Conservation (phyloP, 768 basidiomycete species). For the Pholiota microspora region DNA sequence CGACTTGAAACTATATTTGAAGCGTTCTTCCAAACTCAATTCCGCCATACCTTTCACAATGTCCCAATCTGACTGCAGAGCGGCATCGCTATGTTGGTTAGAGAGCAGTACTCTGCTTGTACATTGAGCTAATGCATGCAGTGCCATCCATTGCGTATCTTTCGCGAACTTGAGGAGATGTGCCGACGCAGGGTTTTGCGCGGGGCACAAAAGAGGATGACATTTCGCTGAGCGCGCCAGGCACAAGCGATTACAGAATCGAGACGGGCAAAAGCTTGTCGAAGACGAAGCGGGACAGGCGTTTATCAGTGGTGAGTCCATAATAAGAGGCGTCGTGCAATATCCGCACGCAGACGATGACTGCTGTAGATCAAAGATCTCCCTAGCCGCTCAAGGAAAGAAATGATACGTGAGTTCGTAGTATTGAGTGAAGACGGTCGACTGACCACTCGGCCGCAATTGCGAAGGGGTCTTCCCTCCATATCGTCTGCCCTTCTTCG, state of each 20-base stretch:
- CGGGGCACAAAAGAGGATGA: slow-evolving; percentile 73
- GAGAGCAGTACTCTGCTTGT: slow-evolving; percentile 63
- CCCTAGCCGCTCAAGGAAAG: slow-evolving; percentile 44
- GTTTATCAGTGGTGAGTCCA: slow-evolving; percentile 43
- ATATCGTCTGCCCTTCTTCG: slow-evolving; percentile 68
- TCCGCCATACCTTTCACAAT: slow-evolving; percentile 64
- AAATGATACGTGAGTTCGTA: background rate
- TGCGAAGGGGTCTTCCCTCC: slow-evolving; percentile 84
- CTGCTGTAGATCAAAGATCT: slow-evolving; percentile 70
- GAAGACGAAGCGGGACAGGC: slow-evolving; percentile 49
- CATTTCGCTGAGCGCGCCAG: slow-evolving; percentile 57
- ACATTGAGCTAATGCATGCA: slow-evolving; percentile 70
- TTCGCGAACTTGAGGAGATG: slow-evolving; percentile 62
- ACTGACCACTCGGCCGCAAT: slow-evolving; percentile 78
- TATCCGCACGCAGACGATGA: slow-evolving; percentile 61
- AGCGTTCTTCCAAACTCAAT: slow-evolving; percentile 72
- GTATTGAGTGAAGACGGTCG: background rate
- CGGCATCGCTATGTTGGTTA: slow-evolving; percentile 44
- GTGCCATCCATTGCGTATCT: slow-evolving; percentile 66
- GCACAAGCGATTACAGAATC: slow-evolving; percentile 84
- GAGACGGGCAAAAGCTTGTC: slow-evolving; percentile 49
- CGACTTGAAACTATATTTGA: slow-evolving; percentile 49
- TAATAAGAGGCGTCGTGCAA: slow-evolving; percentile 66
- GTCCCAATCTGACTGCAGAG: slow-evolving; percentile 48
- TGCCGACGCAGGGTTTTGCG: slow-evolving; percentile 67